Evolutionary conservation across 2,329 filamentous ascomycete genomes (phyloP), one percentile per base, ranked within the genome.

Genomic region (Hirsutella rhossiliensis): DNA sequence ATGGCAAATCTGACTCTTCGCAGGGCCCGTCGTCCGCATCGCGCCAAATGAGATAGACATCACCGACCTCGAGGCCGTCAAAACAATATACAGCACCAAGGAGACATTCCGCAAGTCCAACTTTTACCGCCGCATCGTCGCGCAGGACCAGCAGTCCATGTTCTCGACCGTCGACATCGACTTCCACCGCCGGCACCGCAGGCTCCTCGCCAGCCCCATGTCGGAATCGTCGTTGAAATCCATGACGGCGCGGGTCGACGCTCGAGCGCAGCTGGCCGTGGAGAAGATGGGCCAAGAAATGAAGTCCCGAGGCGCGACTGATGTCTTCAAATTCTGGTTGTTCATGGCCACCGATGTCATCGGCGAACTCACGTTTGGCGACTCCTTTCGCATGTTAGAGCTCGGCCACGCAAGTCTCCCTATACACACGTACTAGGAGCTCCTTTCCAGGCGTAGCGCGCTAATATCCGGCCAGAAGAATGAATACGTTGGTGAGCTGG

Each of bases 321-420:
- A 79, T 47, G 55, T 77, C 0, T 62, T 65, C 45, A 75, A 75
- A 45, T 78, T 73, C 73, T 72, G 64, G 59, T 54, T 67, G 6
- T 75, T 73, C 43, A 67, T 76, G 62, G 57, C 72, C 0, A 74
- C 72, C 0, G 75, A 79, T 50, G 56, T 75, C 1, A 72, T 77
- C 41, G 71, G 66, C 0, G 64, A 76, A 42, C 54, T 79, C 6
- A 67, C 60, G 1, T 78, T 79, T 53, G 74, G 75, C 0, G 66
- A 76, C n/a, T 71, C 71, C 1, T 77, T 78, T 45, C 55, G 58
- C 0, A 69, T 71, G 59, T 54, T 80, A 4, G 72, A 78, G 44
- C 53, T 55, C 4, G 71, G 71, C 15, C 55, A 69, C 57, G 72
- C 74, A 51, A 47, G 57, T 41, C 17, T 20, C 3, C 31, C 31